Evolutionary conservation across 192 early-diverging fungal genomes (phyloP), one percentile per base, ranked within the genome.

Genomic region (Backusella psychrophila): DNA sequence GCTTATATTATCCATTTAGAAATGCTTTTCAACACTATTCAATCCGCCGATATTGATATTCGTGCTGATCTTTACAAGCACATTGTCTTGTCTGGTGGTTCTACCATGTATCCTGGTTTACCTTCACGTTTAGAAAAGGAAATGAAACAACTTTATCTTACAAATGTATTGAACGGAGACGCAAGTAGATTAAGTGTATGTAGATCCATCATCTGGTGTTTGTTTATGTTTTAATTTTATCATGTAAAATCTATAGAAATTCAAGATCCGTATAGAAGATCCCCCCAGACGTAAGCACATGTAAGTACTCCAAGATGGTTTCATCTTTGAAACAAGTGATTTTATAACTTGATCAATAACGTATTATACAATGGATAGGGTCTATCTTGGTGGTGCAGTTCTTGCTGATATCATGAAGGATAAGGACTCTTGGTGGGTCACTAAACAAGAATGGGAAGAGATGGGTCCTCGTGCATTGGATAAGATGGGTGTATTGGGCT

Each of bases 101-200:
- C 96, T 4, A 95, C 97, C 76, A 99, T 99, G 98, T 99, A 98
- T 82, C 96, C 97, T 7, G 98, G 98, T 75, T 85, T 99, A 42
- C 97, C 98, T 31, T 94, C 90, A 81, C 94, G 98, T 69, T 85
- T 99, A 41, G 98, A 99, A 84, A 99, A 99, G 89, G 98, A 99
- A 85, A 81, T 98, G 72, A 99, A 98, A 82, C 96, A 98, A 84
- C 85, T 98, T 56, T 99, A 99, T 81, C 81, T 99, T 75, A 89
- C 91, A 44, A 93, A 93, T 69, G 96, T 98, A 17, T 89, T 97
- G 71, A 87, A 91, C 53, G 95, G 95, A 42, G 96, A 99, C 84
- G 84, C 81, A 8, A 85, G 87, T 17, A 87, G 95, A 42, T 91
- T 99, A 63, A 87, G 86, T 79, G 95, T 96, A 87, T 80, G 84